These are phyloP conservation scores for Claviceps maximensis DNA, from an alignment of 2,329 filamentous ascomycete species.

Conservation along the genomic window DNA sequence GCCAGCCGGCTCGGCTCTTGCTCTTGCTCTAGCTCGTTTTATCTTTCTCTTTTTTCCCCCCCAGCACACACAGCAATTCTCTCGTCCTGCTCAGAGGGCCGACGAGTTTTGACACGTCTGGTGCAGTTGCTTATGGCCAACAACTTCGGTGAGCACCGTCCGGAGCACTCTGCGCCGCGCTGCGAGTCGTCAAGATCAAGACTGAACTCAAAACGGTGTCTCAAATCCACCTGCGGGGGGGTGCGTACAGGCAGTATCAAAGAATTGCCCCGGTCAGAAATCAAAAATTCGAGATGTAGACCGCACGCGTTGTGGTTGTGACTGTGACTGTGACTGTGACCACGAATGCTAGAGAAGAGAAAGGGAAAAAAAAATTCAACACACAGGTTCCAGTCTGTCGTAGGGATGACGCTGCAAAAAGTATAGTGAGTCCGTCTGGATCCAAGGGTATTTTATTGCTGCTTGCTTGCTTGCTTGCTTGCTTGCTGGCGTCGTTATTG, in stretches of 20 bases:
- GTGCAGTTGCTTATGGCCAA: background rate
- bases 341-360: background rate
- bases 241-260: background rate
- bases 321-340: background rate
- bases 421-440: background rate
- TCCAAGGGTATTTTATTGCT: no score
- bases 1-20: no score
- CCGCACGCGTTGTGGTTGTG: background rate
- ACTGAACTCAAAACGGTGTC: conserved; percentile 1
- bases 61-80: background rate
- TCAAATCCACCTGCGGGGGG: background rate
- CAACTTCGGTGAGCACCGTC: background rate
- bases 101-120: background rate
- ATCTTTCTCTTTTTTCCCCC: background rate
- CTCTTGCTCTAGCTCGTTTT: background rate
- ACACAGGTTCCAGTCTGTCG: background rate
- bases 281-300: background rate
- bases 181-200: conserved; percentile 1
- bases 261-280: background rate
- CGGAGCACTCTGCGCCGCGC: background rate
- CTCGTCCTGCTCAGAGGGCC: background rate
- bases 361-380: background rate
- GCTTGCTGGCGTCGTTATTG: background rate
- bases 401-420: background rate
- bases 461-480: background rate